Percentiles rank a stretch among this genome's conserved stretches.
Conservation (phyloP, 2,329 filamentous ascomycete species). For the Exophiala aquamarina region DNA sequence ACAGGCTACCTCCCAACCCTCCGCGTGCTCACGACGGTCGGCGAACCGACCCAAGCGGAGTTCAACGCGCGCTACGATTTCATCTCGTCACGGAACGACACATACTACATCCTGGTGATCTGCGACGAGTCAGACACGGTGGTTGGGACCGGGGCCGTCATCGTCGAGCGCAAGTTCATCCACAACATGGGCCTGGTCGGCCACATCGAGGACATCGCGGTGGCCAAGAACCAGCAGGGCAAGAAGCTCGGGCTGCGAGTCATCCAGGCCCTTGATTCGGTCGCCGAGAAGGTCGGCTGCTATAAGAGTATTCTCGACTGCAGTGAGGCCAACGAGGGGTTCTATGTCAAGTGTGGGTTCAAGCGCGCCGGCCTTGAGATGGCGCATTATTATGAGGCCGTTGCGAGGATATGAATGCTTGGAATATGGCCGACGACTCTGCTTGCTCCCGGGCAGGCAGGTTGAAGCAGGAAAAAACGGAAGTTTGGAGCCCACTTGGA, state of each 20-base stretch:
- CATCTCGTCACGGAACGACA: constrained; percentile 70
- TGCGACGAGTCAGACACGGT: constrained; percentile 69
- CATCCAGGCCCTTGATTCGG: constrained; percentile 88
- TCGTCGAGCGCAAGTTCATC: constrained; percentile 82
- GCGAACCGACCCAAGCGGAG: constrained; percentile 72
- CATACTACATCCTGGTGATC: constrained; percentile 85
- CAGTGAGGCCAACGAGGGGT: constrained; percentile 92
- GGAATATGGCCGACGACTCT: too few species aligned
- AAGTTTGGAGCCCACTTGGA: too few species aligned
- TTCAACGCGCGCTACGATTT: constrained; percentile 81
- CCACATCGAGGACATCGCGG: constrained; percentile 97
- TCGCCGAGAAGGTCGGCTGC: constrained; percentile 85
- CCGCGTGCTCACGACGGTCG: constrained; percentile 87
- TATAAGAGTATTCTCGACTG: constrained; percentile 98
- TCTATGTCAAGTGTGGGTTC: constrained; percentile 98
- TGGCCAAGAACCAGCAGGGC: constrained; percentile 91
- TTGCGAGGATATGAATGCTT: constrained; percentile 1
- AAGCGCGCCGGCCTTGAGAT: constrained; percentile 90
- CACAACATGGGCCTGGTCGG: constrained; percentile 65
- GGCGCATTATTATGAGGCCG: constrained; percentile 77
- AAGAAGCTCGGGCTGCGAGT: constrained; percentile 93
- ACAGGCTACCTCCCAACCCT: constrained; percentile 82
- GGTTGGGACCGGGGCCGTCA: constrained; percentile 85
- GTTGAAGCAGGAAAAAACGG: too few species aligned
- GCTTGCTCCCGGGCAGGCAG: too few species aligned